These are phyloP conservation scores for Botrytis fragariae DNA, from an alignment of 2,329 filamentous ascomycete species.

Conservation along the genomic window DNA sequence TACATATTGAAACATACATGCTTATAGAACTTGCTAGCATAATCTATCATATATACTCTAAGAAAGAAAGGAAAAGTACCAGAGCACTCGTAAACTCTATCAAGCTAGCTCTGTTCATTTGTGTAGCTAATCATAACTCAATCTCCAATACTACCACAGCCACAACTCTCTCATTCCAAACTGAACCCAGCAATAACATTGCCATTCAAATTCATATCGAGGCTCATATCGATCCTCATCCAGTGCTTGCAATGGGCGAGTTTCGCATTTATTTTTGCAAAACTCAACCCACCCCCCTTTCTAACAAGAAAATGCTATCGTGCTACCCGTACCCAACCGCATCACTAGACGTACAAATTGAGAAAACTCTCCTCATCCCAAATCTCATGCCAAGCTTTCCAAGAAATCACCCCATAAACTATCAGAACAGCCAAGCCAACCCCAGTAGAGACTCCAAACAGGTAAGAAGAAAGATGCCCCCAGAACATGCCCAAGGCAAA, in stretches of 20 bases:
- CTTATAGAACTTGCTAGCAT: neutral
- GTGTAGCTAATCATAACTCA: neutral
- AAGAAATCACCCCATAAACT: neutral
- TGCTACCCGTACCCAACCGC: neutral
- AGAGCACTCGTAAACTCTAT: neutral
- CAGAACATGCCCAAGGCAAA: neutral
- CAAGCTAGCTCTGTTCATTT: neutral
- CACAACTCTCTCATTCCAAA: neutral
- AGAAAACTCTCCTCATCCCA: neutral
- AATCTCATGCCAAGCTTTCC: neutral
- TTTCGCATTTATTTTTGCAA: neutral
- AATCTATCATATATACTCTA: neutral
- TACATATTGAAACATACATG: neutral
- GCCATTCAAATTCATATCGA: neutral
- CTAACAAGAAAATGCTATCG: too few species aligned
- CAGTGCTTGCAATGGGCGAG: accelerated
- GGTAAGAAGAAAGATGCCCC: neutral
- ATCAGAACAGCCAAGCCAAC: neutral
- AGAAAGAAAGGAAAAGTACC: neutral
- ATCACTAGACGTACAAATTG: neutral
- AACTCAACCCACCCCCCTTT: neutral
- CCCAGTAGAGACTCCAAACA: neutral
- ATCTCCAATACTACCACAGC: neutral
- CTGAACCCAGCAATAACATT: neutral
- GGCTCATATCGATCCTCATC: neutral